Evolutionary conservation across 306 rosid species (phyloP).

Genomic region (Quercus rubra): DNA sequence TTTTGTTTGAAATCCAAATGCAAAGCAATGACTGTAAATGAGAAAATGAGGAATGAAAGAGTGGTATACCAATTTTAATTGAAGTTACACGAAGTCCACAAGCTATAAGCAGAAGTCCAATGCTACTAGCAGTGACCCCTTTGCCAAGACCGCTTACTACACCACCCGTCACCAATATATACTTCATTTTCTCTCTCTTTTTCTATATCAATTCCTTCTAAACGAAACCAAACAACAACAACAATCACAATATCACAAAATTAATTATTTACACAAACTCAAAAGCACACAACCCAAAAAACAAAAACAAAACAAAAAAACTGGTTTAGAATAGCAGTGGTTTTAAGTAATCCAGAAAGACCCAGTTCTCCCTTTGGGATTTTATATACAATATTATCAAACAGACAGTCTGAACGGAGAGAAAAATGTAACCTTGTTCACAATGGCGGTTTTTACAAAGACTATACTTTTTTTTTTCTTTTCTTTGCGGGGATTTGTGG

Average conservation of each 20-base stretch:
- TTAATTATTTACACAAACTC: slow-evolving; percentile 20
- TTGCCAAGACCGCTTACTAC: slow-evolving; percentile 95
- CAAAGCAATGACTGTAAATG: not conserved
- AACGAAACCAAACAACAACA: slow-evolving; percentile 27
- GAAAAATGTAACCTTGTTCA: slow-evolving; percentile 63
- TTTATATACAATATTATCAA: not conserved
- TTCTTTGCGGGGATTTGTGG: slow-evolving; percentile 17
- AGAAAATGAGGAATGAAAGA: not conserved
- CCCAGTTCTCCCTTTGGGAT: slow-evolving; percentile 29
- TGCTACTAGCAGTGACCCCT: slow-evolving; percentile 91
- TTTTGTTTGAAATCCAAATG: not conserved
- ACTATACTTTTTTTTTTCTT: not conserved
- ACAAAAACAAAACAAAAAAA: slow-evolving; percentile 9
- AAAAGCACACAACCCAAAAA: slow-evolving; percentile 1
- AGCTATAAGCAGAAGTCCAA: slow-evolving; percentile 71
- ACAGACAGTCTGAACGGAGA: slow-evolving; percentile 30
- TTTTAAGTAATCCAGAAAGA: slow-evolving; percentile 10
- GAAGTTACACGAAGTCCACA: slow-evolving; percentile 90
- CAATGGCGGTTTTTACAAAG: slow-evolving; percentile 61
- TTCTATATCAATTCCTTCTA: not conserved
- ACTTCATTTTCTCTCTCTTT: slow-evolving; percentile 56
- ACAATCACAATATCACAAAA: slow-evolving; percentile 3
- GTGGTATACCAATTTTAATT: slow-evolving; percentile 70
- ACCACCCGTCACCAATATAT: slow-evolving; percentile 89
- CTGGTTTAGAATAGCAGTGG: slow-evolving; percentile 10